Percentiles rank a stretch among this genome's conserved stretches.
These are phyloP conservation scores for Aspergillus egyptiacus DNA, from an alignment of 495 filamentous ascomycete species.

Conservation along the genomic window DNA sequence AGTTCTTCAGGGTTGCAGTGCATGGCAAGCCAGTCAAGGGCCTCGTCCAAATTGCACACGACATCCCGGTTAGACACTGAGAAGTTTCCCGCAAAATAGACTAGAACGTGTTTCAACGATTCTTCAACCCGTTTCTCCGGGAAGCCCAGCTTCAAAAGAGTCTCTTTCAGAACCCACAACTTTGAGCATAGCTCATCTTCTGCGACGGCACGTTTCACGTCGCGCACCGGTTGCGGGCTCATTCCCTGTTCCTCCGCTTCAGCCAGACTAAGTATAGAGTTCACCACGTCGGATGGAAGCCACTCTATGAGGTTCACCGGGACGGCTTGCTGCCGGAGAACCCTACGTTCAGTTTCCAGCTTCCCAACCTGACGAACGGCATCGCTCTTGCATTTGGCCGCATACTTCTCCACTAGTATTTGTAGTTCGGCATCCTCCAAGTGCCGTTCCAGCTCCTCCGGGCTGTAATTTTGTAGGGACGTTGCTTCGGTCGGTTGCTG, in stretches of 20 bases:
- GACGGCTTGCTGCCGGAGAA: conserved; percentile 69
- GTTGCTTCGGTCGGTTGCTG: conserved; percentile 18
- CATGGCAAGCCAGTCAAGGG: conserved; percentile 79
- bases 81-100: conserved; percentile 49
- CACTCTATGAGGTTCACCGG: conserved; percentile 65
- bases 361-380: conserved; percentile 62
- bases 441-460: conserved; percentile 79
- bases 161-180: conserved; percentile 74
- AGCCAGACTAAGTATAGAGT: conserved; percentile 59
- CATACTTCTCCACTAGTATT: conserved; percentile 72
- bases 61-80: conserved; percentile 50
- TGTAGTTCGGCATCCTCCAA: conserved; percentile 80
- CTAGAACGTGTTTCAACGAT: conserved; percentile 58
- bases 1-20: conserved; percentile 62
- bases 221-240: conserved; percentile 25
- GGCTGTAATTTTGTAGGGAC: conserved; percentile 52
- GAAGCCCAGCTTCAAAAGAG: conserved; percentile 63
- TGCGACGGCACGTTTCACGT: conserved; percentile 29
- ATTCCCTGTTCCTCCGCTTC: conserved; percentile 37
- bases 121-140: conserved; percentile 54
- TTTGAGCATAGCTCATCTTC: conserved; percentile 71
- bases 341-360: conserved; percentile 70
- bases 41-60: conserved; percentile 79
- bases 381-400: conserved; percentile 60
- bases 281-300: conserved; percentile 73